Conservation (phyloP, 2,329 filamentous ascomycete genomes). For the Cladosporium sphaerospermum region DNA sequence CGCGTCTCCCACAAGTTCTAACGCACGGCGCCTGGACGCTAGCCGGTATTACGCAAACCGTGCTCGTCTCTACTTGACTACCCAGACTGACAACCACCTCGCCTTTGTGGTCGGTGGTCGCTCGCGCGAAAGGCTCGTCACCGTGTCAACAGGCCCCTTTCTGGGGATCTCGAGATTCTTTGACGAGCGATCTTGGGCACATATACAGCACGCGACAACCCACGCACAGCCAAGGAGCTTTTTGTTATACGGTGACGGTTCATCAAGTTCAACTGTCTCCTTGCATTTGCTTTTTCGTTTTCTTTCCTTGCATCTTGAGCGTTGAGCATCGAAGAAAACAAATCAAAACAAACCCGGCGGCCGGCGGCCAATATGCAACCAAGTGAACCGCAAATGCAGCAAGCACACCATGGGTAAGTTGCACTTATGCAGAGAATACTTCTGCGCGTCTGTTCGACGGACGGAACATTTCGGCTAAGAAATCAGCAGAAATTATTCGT, state of each 20-base stretch:
- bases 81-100: constrained; percentile 2
- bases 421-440: too few species aligned
- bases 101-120: constrained; percentile 5
- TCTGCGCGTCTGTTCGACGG: too few species aligned
- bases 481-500: constrained; percentile 24
- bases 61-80: neutral
- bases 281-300: neutral
- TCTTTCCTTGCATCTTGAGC: neutral
- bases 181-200: neutral
- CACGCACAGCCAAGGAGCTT: neutral
- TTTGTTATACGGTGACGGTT: constrained; percentile 2
- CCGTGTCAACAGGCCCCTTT: constrained; percentile 11
- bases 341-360: neutral
- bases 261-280: neutral
- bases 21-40: constrained; percentile 8
- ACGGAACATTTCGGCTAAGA: neutral
- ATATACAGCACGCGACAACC: constrained; percentile 2
- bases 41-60: constrained; percentile 8
- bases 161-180: constrained; percentile 7
- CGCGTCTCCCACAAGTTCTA: constrained; percentile 5
- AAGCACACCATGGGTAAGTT: constrained; percentile 8
- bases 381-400: constrained; percentile 9
- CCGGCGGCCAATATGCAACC: neutral
- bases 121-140: constrained; percentile 1
- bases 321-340: neutral